Evolutionary conservation across 106 monocot genomes (phyloP).

Genomic region (Agapanthus africanus): DNA sequence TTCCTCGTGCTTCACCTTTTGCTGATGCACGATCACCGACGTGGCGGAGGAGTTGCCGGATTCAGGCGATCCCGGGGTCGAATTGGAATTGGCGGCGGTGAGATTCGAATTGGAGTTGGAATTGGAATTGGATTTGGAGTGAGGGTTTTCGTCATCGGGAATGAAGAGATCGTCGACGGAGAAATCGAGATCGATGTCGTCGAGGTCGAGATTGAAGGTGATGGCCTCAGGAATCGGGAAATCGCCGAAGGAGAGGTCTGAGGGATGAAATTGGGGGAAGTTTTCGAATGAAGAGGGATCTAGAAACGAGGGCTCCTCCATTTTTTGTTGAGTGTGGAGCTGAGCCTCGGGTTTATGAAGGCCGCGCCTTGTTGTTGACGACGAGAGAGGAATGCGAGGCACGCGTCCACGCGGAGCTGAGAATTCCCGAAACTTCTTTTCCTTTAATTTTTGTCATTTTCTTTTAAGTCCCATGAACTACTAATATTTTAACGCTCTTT

Average conservation of each 20-base stretch:
- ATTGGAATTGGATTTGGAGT: neutral
- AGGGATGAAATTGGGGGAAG: constrained; percentile 12
- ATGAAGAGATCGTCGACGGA: constrained; percentile 47
- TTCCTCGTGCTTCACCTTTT: constrained; percentile 29
- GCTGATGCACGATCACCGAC: too few species aligned
- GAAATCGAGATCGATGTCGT: constrained; percentile 35
- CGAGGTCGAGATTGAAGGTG: constrained; percentile 15
- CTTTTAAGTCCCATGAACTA: too few species aligned
- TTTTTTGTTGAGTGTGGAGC: too few species aligned
- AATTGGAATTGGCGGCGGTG: constrained; percentile 5
- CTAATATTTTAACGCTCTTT: too few species aligned
- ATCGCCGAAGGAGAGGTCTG: constrained; percentile 8
- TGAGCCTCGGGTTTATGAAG: too few species aligned
- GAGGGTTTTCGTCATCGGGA: neutral
- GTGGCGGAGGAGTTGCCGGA: constrained; percentile 24
- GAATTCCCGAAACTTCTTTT: too few species aligned
- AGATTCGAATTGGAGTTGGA: constrained; percentile 3
- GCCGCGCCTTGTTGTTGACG: too few species aligned
- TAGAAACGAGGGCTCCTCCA: too few species aligned
- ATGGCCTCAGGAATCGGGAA: neutral
- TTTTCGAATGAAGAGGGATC: constrained; percentile 14
- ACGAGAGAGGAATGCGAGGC: too few species aligned
- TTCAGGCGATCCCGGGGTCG: constrained; percentile 19
- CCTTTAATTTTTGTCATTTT: too few species aligned
- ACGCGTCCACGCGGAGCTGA: too few species aligned